Evolutionary conservation across 306 rosid genomes (phyloP), one percentile per base, ranked within the genome.

Genomic region (Delonix regia): DNA sequence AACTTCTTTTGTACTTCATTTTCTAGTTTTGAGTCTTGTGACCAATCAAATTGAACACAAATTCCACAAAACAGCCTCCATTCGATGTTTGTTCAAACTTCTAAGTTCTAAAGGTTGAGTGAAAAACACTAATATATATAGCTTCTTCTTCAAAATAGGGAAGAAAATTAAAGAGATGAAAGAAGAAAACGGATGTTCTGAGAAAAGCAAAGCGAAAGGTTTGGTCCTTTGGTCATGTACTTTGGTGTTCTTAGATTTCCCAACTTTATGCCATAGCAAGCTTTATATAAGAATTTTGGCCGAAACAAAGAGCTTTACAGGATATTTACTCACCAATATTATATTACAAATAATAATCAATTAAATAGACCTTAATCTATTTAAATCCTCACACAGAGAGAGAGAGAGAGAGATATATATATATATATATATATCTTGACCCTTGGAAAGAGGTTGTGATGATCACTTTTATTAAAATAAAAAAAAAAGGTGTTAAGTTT

Each of bases 1-100:
- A 68, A 68, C 86, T 79, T 83, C 4, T 15, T 18, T 38, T 69
- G 18, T 49, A 75, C 78, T 79, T 69, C 64, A 68, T 72, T 41
- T 56, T 19, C 57, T 2, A 51, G 10, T 51, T 19, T n/a, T 51
- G 57, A 51, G n/a, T n/a, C n/a, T n/a, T n/a, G n/a, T n/a, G n/a
- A n/a, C 12, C 57, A 51, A 10, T 12, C 25, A 44, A 44, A 6
- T 51, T 4, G n/a, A 51, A 51, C 24, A 19, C 11, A 51, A 51
- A 22, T 22, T 55, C 62, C 28, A 3, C 16, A 4, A 22, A 9
- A 13, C 10, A 9, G 69, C 27, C 81, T 41, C n/a, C 0, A 33
- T 71, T 77, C 70, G 56, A 42, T 71, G 75, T 42, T 71, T 4
- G 67, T 22, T 27, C 30, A 4, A 59, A 12, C 3, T 41, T 56